Evolutionary conservation across 768 basidiomycete genomes (phyloP).

Genomic region (Nidularia sp.): DNA sequence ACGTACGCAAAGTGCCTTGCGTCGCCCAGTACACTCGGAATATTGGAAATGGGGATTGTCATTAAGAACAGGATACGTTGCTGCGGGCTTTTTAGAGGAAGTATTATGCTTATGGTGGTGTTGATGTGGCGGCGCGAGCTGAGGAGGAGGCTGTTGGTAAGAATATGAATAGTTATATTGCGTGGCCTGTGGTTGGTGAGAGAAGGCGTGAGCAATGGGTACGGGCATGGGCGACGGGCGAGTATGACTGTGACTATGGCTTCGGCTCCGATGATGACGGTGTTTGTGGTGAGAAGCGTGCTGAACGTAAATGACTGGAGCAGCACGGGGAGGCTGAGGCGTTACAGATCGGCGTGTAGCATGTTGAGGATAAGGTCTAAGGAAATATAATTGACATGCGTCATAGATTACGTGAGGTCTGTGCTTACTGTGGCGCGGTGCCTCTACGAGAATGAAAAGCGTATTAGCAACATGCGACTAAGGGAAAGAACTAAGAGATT

Average conservation of each 20-base stretch:
- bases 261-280: conserved; percentile 12
- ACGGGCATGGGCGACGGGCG: conserved; percentile 3
- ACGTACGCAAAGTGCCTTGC: conserved; percentile 80
- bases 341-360: no score
- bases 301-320: conserved; percentile 16
- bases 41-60: conserved; percentile 47
- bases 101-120: not conserved
- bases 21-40: conserved; percentile 73
- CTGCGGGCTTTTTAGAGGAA: conserved; percentile 3
- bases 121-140: not conserved
- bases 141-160: not conserved
- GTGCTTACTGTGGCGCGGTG: no score
- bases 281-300: conserved; percentile 17
- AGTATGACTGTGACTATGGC: conserved; percentile 15
- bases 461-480: no score
- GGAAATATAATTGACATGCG: no score
- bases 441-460: no score
- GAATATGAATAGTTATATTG: not conserved
- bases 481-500: no score
- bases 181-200: conserved; percentile 11
- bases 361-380: no score
- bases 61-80: conserved; percentile 4
- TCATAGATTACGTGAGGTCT: no score
- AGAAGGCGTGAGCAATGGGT: conserved; percentile 4
- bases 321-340: not conserved